Evolutionary conservation across 2,329 filamentous ascomycete genomes (phyloP).

Genomic region (Pyrenophora tritici-repentis): DNA sequence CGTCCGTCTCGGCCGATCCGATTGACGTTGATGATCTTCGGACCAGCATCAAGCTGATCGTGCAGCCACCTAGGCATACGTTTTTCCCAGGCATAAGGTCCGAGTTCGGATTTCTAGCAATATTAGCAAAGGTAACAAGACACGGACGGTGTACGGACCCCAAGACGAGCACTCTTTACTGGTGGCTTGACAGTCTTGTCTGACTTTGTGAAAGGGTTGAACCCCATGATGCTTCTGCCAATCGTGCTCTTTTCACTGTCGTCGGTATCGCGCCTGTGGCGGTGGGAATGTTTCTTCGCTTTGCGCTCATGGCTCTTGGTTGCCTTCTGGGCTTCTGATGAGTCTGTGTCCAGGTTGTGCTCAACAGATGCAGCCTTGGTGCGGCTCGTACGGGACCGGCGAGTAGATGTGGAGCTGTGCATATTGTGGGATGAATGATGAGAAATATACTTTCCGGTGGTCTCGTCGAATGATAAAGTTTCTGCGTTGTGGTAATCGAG

Average conservation of each 20-base stretch:
- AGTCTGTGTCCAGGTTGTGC: slow-evolving; percentile 24
- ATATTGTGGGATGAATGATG: slow-evolving; percentile 40
- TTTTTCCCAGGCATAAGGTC: slow-evolving; percentile 55
- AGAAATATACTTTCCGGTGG: slow-evolving; percentile 42
- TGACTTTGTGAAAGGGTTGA: slow-evolving; percentile 38
- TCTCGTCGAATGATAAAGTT: slow-evolving; percentile 46
- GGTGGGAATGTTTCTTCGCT: slow-evolving; percentile 29
- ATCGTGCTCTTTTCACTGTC: slow-evolving; percentile 45
- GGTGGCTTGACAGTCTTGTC: slow-evolving; percentile 39
- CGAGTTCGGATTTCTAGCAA: slow-evolving; percentile 50
- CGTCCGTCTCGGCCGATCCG: slow-evolving; percentile 50
- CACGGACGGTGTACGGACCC: slow-evolving; percentile 31
- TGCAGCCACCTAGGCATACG: slow-evolving; percentile 53
- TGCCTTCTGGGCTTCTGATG: slow-evolving; percentile 23
- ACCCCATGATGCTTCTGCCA: slow-evolving; percentile 41
- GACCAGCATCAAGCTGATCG: slow-evolving; percentile 48
- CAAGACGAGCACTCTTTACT: slow-evolving; percentile 39
- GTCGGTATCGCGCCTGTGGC: slow-evolving; percentile 32
- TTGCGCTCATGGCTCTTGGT: slow-evolving; percentile 26
- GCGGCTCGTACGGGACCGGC: slow-evolving; percentile 11
- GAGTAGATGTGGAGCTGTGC: slow-evolving; percentile 26
- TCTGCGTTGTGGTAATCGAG: slow-evolving; percentile 52
- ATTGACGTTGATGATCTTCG: slow-evolving; percentile 47
- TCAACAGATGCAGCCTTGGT: slow-evolving; percentile 33
- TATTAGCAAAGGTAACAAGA: slow-evolving; percentile 16